Evolutionary conservation across 352 stramenopile species (phyloP).

Genomic region (Peronospora farinosa): DNA sequence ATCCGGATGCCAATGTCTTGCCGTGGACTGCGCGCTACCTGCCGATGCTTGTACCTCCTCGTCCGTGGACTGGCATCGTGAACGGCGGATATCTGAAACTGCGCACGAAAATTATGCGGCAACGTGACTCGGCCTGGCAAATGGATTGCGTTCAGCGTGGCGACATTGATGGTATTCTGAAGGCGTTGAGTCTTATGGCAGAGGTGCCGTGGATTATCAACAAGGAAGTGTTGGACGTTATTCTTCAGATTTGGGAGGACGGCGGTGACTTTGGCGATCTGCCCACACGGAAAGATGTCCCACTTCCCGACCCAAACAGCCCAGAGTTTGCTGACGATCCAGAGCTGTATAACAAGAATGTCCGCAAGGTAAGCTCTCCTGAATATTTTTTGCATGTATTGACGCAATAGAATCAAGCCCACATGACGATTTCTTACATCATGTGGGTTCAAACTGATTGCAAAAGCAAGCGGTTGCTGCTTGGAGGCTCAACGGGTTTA

Average conservation of each 20-base stretch:
- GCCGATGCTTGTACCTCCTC: conserved; percentile 95
- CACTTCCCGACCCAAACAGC: conserved; percentile 49
- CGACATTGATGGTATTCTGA: conserved; percentile 80
- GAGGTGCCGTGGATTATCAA: conserved; percentile 95
- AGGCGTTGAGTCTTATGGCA: conserved; percentile 90
- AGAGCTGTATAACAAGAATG: conserved; percentile 61
- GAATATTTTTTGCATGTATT: conserved; percentile 12
- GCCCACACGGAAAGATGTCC: conserved; percentile 68
- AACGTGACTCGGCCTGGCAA: conserved; percentile 72
- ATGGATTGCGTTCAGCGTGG: conserved; percentile 86
- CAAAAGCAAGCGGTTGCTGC: conserved; percentile 52
- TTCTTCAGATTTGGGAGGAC: conserved; percentile 87
- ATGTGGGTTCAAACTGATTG: conserved; percentile 85
- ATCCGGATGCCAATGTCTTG: conserved; percentile 51
- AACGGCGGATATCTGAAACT: conserved; percentile 92
- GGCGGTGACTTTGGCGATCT: conserved; percentile 92
- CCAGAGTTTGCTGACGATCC: conserved; percentile 59
- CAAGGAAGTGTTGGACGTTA: conserved; percentile 87
- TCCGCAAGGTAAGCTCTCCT: conserved; percentile 56
- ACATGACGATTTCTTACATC: conserved; percentile 41
- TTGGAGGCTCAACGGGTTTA: conserved; percentile 21
- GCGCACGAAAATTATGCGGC: conserved; percentile 90
- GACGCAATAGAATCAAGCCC: conserved; percentile 82
- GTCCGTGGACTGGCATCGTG: conserved; percentile 83
- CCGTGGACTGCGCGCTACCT: conserved; percentile 85